Conservation (phyloP, 2,329 filamentous ascomycete species). For the Alternaria metachromatica region DNA sequence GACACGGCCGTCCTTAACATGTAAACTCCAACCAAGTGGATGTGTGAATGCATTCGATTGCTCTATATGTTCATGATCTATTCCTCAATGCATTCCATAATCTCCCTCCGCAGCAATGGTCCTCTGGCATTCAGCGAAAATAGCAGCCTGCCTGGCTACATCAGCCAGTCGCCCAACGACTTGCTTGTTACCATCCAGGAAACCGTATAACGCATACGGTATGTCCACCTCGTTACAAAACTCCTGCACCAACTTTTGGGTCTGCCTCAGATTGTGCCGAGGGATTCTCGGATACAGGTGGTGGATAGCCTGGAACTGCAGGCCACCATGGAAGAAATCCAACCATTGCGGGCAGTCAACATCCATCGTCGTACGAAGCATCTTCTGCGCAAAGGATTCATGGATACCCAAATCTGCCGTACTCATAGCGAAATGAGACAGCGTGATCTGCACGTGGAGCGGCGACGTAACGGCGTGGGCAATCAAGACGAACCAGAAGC, state of each 20-base stretch:
- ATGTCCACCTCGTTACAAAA: constrained; percentile 71
- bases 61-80: background rate
- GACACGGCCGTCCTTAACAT: background rate
- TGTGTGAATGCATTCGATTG: background rate
- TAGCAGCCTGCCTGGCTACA: constrained; percentile 66
- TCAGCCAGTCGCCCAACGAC: constrained; percentile 63
- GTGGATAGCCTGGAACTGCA: constrained; percentile 76
- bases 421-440: constrained; percentile 76
- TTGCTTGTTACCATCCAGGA: constrained; percentile 67
- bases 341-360: constrained; percentile 75
- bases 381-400: constrained; percentile 73
- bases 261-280: constrained; percentile 69
- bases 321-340: constrained; percentile 73
- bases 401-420: constrained; percentile 68
- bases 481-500: constrained; percentile 68
- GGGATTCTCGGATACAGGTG: constrained; percentile 73
- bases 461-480: constrained; percentile 71
- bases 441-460: constrained; percentile 74
- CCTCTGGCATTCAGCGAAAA: constrained; percentile 63
- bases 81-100: constrained; percentile 34
- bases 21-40: background rate
- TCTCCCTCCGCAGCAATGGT: constrained; percentile 48
- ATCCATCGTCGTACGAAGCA: constrained; percentile 76
- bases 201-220: constrained; percentile 67
- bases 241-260: constrained; percentile 65